Percentiles rank a stretch among this genome's conserved stretches.
Conservation (phyloP, 768 basidiomycete genomes). For the Leucocoprinus sp. region DNA sequence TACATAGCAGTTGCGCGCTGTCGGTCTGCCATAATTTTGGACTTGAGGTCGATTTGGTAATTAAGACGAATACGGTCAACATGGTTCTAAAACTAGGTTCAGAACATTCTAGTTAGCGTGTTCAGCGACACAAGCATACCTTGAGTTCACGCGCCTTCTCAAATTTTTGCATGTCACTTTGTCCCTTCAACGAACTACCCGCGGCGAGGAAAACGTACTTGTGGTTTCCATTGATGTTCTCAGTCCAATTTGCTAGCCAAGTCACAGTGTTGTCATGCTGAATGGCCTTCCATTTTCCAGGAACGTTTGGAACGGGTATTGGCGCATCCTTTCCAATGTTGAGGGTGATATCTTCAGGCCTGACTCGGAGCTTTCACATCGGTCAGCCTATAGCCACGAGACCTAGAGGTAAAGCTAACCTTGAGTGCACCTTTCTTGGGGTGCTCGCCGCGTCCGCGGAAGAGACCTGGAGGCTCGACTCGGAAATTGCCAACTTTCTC, state of each 20-base stretch:
- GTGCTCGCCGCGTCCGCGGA: slow-evolving; percentile 96
- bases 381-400: slow-evolving; percentile 6
- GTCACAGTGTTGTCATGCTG: slow-evolving; percentile 95
- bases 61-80: slow-evolving; percentile 88
- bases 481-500: slow-evolving; percentile 99
- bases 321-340: slow-evolving; percentile 79
- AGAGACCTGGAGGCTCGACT: slow-evolving; percentile 97
- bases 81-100: slow-evolving; percentile 49
- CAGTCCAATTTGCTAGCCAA: slow-evolving; percentile 98
- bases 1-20: slow-evolving; percentile 99
- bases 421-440: slow-evolving; percentile 95
- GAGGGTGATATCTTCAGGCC: slow-evolving; percentile 91
- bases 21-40: slow-evolving; percentile 88
- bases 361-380: slow-evolving; percentile 61
- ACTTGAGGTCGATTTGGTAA: slow-evolving; percentile 76
- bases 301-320: slow-evolving; percentile 81
- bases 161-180: slow-evolving; percentile 96
- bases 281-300: slow-evolving; percentile 85
- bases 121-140: slow-evolving; percentile 36
- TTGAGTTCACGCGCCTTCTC: slow-evolving; percentile 97
- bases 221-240: slow-evolving; percentile 91
- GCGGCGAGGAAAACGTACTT: slow-evolving; percentile 98
- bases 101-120: neutral
- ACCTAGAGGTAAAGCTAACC: slow-evolving; percentile 35
- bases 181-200: slow-evolving; percentile 96